phyloP scores from a whole-genome alignment of 148 eudicot genomes.

The Rhododendron mucronatum region DNA sequence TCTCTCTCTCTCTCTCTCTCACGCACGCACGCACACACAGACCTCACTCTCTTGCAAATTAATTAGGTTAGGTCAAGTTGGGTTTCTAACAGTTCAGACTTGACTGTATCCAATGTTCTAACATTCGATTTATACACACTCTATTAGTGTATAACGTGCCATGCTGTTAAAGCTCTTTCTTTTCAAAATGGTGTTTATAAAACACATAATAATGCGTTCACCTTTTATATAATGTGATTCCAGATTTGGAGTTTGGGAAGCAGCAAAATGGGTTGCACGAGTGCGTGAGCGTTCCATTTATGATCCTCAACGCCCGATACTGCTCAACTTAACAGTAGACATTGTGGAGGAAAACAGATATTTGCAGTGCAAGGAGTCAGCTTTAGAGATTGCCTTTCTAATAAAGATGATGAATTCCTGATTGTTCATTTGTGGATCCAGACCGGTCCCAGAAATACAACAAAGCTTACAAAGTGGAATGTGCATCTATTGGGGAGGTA shows the following conservation, averaged over 20 bases:
- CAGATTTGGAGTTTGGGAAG: slow-evolving; percentile 98
- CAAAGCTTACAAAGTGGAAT: not conserved
- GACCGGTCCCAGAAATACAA: not conserved
- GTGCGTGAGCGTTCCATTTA: slow-evolving; percentile 62
- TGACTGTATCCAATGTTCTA: not conserved
- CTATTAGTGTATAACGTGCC: not conserved
- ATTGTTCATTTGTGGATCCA: slow-evolving; percentile 6
- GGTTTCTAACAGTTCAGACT: not conserved
- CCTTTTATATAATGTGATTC: not conserved
- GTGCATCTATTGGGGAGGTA: not conserved
- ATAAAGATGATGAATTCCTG: slow-evolving; percentile 61
- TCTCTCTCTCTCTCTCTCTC: not conserved
- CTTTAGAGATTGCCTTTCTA: slow-evolving; percentile 79
- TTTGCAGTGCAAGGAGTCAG: slow-evolving; percentile 81
- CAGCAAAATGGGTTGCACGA: slow-evolving; percentile 92
- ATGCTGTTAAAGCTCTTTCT: not conserved
- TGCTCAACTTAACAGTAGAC: slow-evolving; percentile 69
- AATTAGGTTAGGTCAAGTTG: not conserved
- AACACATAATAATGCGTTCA: not conserved
- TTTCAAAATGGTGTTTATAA: not conserved
- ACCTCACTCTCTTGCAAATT: not conserved
- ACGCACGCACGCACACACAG: not conserved
- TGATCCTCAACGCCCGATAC: slow-evolving; percentile 72
- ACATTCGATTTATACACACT: not conserved
- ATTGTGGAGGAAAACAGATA: slow-evolving; percentile 86